phyloP scores from a whole-genome alignment of 2,329 filamentous ascomycete species.

The Arthrobotrys musiformis region DNA sequence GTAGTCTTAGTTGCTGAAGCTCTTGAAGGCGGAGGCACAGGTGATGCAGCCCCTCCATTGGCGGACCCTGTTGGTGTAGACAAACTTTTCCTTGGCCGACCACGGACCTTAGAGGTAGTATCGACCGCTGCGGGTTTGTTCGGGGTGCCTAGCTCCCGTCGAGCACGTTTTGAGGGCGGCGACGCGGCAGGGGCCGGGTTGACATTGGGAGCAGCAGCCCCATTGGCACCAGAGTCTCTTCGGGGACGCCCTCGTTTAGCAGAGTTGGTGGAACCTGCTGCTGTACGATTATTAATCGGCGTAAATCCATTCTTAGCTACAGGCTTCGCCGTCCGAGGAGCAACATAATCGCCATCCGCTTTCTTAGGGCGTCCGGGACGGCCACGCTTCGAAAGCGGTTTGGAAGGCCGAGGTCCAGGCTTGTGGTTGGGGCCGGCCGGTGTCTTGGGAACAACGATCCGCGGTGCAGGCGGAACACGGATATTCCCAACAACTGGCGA shows the following conservation, averaged over 20 bases:
- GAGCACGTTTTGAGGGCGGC: conserved; percentile 30
- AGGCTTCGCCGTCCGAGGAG: conserved; percentile 1
- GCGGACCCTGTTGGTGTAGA: conserved; percentile 16
- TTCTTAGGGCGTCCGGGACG: conserved; percentile 45
- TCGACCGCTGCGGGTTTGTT: conserved; percentile 12
- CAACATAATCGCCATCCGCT: conserved; percentile 15
- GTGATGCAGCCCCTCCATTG: neutral
- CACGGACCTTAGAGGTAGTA: conserved; percentile 7
- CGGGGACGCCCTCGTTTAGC: conserved; percentile 37
- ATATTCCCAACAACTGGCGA: conserved; percentile 33
- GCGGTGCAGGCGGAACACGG: conserved; percentile 3
- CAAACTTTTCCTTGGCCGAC: conserved; percentile 30
- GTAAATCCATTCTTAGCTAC: conserved; percentile 18
- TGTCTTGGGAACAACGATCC: neutral
- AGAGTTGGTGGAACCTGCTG: neutral
- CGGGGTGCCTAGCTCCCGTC: conserved; percentile 5
- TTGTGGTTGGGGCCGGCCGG: conserved; percentile 1
- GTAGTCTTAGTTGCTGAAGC: neutral
- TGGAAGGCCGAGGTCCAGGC: conserved; percentile 27
- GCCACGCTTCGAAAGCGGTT: conserved; percentile 27
- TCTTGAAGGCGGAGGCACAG: neutral
- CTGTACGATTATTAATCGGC: conserved; percentile 8
- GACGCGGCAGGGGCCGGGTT: conserved; percentile 11
- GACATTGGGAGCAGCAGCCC: neutral
- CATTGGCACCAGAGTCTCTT: neutral